A percentile compares a stretch with the other conserved stretches of the same genome.
Conservation (phyloP, 1,139 yeast species). For the Pichia sp. region DNA sequence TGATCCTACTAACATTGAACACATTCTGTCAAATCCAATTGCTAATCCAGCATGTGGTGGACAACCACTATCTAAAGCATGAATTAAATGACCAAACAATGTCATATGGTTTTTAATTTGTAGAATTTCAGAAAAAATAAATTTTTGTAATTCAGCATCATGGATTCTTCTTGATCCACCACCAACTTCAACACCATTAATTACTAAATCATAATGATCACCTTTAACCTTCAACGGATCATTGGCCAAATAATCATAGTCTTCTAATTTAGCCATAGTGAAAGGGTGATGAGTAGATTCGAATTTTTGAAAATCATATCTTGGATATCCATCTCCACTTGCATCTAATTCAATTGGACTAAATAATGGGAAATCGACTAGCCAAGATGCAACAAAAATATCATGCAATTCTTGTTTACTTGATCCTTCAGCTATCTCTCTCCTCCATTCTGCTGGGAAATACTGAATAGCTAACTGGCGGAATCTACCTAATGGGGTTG, state of each 20-base stretch:
- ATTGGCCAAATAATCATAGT: conserved; percentile 47
- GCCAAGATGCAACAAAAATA: conserved; percentile 73
- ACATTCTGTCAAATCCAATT: conserved; percentile 85
- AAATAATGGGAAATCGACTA: conserved; percentile 84
- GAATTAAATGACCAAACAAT: conserved; percentile 81
- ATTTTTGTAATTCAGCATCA: conserved; percentile 70
- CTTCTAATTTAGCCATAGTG: conserved; percentile 78
- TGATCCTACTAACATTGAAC: conserved; percentile 80
- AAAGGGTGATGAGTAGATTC: conserved; percentile 94
- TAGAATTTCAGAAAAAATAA: conserved; percentile 53
- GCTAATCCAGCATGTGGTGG: conserved; percentile 99
- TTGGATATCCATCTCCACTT: conserved; percentile 44
- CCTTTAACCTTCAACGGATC: conserved; percentile 70
- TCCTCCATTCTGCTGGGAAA: conserved; percentile 47
- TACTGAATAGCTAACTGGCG: conserved; percentile 64
- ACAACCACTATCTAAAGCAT: conserved; percentile 83
- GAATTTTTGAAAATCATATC: conserved; percentile 41
- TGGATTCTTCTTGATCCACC: conserved; percentile 97
- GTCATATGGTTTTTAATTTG: conserved; percentile 47
- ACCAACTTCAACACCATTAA: conserved; percentile 93
- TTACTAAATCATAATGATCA: conserved; percentile 90
- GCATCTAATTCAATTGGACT: conserved; percentile 52
- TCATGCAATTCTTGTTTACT: conserved; percentile 16
- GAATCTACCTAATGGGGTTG: conserved; percentile 87
- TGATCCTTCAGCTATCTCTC: conserved; percentile 23